Percentiles rank a stretch among this genome's conserved stretches.
These are phyloP conservation scores for Talaromyces stipitatus DNA, from an alignment of 495 filamentous ascomycete genomes.

Conservation along the genomic window DNA sequence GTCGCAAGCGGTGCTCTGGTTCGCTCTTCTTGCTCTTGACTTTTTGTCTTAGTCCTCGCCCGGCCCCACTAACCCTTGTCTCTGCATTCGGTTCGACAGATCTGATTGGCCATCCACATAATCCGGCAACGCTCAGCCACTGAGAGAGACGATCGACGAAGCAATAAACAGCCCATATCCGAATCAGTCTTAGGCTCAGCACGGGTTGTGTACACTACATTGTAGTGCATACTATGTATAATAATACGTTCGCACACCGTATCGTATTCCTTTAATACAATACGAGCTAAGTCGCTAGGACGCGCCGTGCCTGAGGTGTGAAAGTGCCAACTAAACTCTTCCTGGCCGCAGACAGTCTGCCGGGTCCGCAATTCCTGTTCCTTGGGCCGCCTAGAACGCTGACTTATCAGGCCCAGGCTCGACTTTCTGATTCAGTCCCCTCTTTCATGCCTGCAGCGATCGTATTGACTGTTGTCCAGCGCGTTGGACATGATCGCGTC, in stretches of 20 bases:
- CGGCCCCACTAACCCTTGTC: neutral
- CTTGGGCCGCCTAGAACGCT: conserved; percentile 2
- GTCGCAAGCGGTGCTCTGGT: neutral
- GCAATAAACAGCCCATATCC: neutral
- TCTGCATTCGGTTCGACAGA: neutral
- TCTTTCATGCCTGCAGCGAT: neutral
- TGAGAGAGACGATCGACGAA: too few species aligned
- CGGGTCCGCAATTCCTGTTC: neutral
- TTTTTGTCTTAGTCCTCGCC: too few species aligned
- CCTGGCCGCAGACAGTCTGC: neutral
- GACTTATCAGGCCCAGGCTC: conserved; percentile 1
- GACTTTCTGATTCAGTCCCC: neutral
- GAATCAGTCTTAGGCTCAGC: too few species aligned
- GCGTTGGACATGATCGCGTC: neutral
- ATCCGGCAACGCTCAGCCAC: neutral
- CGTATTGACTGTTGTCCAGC: neutral
- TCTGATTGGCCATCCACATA: neutral
- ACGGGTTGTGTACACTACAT: neutral
- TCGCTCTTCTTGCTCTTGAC: neutral
- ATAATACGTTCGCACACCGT: neutral
- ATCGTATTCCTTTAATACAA: neutral
- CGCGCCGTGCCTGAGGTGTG: conserved; percentile 1
- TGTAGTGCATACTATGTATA: neutral
- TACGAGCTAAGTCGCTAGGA: neutral
- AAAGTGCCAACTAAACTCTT: neutral